Evolutionary conservation across 345 rosid species (phyloP), one percentile per base, ranked within the genome.

Genomic region (Turnera subulata): DNA sequence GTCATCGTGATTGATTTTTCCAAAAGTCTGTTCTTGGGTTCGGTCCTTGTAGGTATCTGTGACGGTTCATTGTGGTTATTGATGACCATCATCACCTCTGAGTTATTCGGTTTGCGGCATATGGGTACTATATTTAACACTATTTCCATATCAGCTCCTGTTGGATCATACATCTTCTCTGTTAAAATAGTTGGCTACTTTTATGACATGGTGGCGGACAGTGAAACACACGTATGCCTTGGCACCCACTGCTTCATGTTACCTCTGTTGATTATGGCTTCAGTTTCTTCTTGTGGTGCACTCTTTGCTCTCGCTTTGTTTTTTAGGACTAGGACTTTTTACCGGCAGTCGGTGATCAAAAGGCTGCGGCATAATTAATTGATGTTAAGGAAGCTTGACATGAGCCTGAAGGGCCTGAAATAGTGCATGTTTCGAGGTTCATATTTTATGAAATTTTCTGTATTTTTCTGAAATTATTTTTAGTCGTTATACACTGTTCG

Each of bases 61-160:
- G 80, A 72, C 17, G 85, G 85, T 17, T 78, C 82, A 0, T 85
- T 78, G 21, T 78, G 82, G 89, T 80, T 83, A 0, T 40, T 80
- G 50, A 72, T 83, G 76, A 80, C 80, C 0, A 70, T 83, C 5
- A 74, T 80, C 56, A 47, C 72, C 10, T 78, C 77, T 0, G 82
- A 83, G 72, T 72, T 80, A 61, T 78, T 76, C 26, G 80, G 83
- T 6, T 69, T 76, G 11, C 15, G n/a, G 6, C 83, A 80, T 22
- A n/a, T n/a, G n/a, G n/a, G n/a, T n/a, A n/a, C n/a, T n/a, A n/a
- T n/a, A n/a, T n/a, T n/a, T n/a, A n/a, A n/a, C n/a, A n/a, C n/a
- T n/a, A n/a, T n/a, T n/a, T n/a, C n/a, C n/a, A n/a, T n/a, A n/a
- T n/a, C n/a, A n/a, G n/a, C n/a, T n/a, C n/a, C n/a, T n/a, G n/a